Conservation (phyloP, 2,329 filamentous ascomycete species). For the Calonectria multiphialidica region DNA sequence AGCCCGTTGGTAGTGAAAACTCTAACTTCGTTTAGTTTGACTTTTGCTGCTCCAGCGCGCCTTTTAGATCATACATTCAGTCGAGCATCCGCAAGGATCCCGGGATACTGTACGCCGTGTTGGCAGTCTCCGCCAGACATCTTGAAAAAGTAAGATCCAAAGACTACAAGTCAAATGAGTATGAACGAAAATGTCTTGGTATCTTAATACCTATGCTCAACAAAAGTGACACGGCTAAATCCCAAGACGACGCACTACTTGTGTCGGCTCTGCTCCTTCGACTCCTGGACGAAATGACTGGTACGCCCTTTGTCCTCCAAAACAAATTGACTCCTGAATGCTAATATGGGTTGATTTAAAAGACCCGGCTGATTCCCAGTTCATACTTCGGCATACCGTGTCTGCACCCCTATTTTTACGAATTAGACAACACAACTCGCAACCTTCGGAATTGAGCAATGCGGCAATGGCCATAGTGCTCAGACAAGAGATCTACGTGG, state of each 20-base stretch:
- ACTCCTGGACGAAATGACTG: slow-evolving; percentile 12
- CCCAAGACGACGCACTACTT: neutral
- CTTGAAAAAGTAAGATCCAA: neutral
- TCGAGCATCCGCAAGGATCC: neutral
- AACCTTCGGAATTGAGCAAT: neutral
- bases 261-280: slow-evolving; percentile 5
- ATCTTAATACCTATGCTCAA: slow-evolving; percentile 9
- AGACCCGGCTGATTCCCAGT: neutral
- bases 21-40: neutral
- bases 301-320: neutral
- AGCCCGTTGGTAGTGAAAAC: no score
- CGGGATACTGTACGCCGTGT: neutral
- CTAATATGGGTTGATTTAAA: neutral
- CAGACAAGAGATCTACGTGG: slow-evolving; percentile 4
- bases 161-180: neutral
- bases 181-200: neutral
- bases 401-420: neutral
- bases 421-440: neutral
- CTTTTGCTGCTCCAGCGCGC: neutral
- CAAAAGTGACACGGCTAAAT: neutral
- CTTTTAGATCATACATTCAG: neutral
- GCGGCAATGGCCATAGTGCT: slow-evolving; percentile 1
- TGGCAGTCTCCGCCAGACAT: slow-evolving; percentile 11
- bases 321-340: neutral
- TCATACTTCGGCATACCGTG: neutral